Percentiles rank a stretch among this genome's conserved stretches.
Evolutionary conservation across 1,284 basidiomycete genomes (phyloP).

Genomic region (Mixia osmundae): DNA sequence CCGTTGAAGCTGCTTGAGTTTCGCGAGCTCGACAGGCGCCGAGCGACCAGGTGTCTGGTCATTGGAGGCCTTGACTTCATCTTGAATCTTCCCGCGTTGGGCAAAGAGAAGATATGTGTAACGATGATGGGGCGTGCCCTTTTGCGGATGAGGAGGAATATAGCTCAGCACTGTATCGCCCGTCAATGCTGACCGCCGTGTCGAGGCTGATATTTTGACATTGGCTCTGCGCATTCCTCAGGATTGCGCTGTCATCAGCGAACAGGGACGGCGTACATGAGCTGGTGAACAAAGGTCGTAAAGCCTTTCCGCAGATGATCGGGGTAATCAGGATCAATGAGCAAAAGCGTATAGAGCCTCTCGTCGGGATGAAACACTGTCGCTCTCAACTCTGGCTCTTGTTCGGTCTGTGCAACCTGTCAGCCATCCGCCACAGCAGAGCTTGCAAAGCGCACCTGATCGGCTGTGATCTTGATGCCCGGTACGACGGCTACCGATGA

Average conservation of each 20-base stretch:
- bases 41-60: too few relatives aligned
- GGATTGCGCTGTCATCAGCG: neutral
- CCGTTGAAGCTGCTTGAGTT: slow-evolving; percentile 25
- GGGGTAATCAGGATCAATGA: slow-evolving; percentile 52
- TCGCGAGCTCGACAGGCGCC: slow-evolving; percentile 6
- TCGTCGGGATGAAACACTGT: slow-evolving; percentile 57
- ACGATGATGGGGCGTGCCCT: slow-evolving; percentile 62
- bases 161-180: slow-evolving; percentile 37
- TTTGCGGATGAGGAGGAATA: slow-evolving; percentile 65
- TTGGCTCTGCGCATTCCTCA: slow-evolving; percentile 36
- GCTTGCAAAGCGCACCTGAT: too few relatives aligned
- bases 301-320: slow-evolving; percentile 16
- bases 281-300: slow-evolving; percentile 67
- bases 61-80: too few relatives aligned
- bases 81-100: too few relatives aligned
- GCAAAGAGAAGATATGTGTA: slow-evolving; percentile 52
- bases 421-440: too few relatives aligned
- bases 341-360: slow-evolving; percentile 61
- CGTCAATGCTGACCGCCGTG: slow-evolving; percentile 23
- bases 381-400: slow-evolving; percentile 38
- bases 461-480: too few relatives aligned
- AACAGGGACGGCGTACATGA: slow-evolving; percentile 34
- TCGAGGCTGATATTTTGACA: slow-evolving; percentile 43
- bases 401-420: slow-evolving; percentile 30
- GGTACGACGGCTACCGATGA: too few relatives aligned